phyloP scores from a whole-genome alignment of 306 rosid genomes.

The Aeschynomene evenia region DNA sequence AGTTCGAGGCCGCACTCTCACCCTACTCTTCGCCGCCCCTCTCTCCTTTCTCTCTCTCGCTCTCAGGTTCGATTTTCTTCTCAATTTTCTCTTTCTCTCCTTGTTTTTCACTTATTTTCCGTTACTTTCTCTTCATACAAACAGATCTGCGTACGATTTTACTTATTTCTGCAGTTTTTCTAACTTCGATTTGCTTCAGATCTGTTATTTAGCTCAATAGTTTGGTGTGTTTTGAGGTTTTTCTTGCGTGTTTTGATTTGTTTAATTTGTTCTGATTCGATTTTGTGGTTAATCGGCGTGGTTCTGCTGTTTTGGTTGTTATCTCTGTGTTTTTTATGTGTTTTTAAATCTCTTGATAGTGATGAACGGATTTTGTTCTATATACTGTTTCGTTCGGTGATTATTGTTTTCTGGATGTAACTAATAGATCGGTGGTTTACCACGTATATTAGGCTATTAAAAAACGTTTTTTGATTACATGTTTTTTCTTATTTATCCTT shows the following conservation, averaged over 20 bases:
- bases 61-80: slow-evolving; percentile 7
- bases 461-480: too few species aligned
- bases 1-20: background rate
- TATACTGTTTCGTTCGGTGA: background rate
- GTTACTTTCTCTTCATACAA: background rate
- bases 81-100: background rate
- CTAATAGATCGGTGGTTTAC: background rate
- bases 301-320: background rate
- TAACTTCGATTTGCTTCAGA: background rate
- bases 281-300: background rate
- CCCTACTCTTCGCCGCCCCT: slow-evolving; percentile 26
- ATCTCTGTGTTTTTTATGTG: background rate
- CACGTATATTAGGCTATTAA: background rate
- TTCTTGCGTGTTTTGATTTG: background rate
- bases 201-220: background rate
- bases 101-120: background rate
- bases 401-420: background rate
- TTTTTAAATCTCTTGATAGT: background rate
- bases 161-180: background rate
- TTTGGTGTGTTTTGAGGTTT: background rate
- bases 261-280: background rate
- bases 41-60: background rate
- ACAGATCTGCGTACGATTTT: background rate
- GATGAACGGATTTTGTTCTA: background rate
- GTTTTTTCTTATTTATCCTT: too few species aligned